A percentile compares a stretch with the other conserved stretches of the same genome.
These are phyloP conservation scores for Talaromyces sp. DNA, from an alignment of 2,329 filamentous ascomycete species.

Conservation along the genomic window DNA sequence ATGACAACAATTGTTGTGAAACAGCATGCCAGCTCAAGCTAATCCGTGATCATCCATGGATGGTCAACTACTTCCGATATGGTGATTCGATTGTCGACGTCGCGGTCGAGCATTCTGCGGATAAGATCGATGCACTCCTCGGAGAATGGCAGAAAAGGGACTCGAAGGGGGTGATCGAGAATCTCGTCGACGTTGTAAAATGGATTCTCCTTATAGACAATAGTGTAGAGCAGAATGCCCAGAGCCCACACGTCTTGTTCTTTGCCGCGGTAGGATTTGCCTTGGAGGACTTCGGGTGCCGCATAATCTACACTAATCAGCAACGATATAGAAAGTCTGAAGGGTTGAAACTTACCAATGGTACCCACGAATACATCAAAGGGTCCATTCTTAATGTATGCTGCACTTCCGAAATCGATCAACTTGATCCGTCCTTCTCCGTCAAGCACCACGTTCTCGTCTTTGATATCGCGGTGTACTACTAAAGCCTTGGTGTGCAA, in stretches of 20 bases:
- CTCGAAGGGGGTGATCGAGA: slow-evolving; percentile 89
- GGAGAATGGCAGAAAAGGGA: slow-evolving; percentile 65
- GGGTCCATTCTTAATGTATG: slow-evolving; percentile 96
- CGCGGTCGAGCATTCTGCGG: slow-evolving; percentile 84
- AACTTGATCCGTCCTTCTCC: slow-evolving; percentile 94
- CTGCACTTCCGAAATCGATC: slow-evolving; percentile 96
- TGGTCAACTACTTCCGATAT: slow-evolving; percentile 86
- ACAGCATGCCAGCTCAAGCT: neutral
- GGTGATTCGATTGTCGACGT: slow-evolving; percentile 76
- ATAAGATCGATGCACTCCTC: slow-evolving; percentile 92
- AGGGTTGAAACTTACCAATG: slow-evolving; percentile 64
- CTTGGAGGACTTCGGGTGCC: slow-evolving; percentile 93
- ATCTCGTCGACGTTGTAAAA: slow-evolving; percentile 99
- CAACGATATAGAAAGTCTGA: neutral
- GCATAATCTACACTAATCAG: slow-evolving; percentile 72
- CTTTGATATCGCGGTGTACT: slow-evolving; percentile 97
- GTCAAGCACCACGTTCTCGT: slow-evolving; percentile 95
- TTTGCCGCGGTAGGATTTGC: slow-evolving; percentile 86
- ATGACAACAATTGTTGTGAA: neutral
- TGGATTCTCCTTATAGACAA: slow-evolving; percentile 98
- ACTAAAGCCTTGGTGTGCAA: slow-evolving; percentile 86
- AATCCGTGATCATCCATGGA: slow-evolving; percentile 61
- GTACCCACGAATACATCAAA: slow-evolving; percentile 99
- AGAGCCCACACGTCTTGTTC: slow-evolving; percentile 98
- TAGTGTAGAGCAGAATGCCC: slow-evolving; percentile 94